Evolutionary conservation across 176 grass and related monocot genomes (phyloP).

Genomic region (Zoysia japonica): DNA sequence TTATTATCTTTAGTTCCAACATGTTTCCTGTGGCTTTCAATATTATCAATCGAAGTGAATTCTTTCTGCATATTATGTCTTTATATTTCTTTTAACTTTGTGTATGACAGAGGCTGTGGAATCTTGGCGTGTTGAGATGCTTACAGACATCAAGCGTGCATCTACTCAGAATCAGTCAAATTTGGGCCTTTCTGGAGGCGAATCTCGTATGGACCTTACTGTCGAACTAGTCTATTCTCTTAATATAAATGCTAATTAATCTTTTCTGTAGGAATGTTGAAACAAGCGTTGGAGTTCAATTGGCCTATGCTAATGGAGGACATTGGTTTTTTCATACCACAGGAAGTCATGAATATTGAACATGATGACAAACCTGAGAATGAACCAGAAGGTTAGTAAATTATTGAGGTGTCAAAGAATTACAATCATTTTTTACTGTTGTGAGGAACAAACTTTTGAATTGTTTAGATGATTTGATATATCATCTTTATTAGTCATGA

Average conservation of each 20-base stretch:
- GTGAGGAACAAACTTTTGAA: conserved; percentile 15
- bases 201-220: conserved; percentile 59
- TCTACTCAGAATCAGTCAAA: conserved; percentile 53
- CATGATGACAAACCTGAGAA: conserved; percentile 84
- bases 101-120: conserved; percentile 63
- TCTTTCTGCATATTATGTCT: not conserved
- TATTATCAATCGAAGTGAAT: not conserved
- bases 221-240: not conserved
- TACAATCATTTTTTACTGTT: conserved; percentile 1
- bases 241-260: not conserved
- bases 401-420: not conserved
- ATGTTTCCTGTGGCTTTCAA: conserved; percentile 1
- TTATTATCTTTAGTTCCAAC: not conserved
- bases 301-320: conserved; percentile 71
- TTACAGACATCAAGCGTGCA: conserved; percentile 56
- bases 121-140: conserved; percentile 71
- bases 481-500: not conserved
- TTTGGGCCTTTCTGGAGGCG: conserved; percentile 50
- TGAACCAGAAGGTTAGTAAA: conserved; percentile 77
- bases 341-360: conserved; percentile 56
- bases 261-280: conserved; percentile 61
- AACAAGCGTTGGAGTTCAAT: conserved; percentile 61
- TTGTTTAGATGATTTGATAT: not conserved
- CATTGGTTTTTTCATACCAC: conserved; percentile 80
- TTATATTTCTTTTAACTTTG: conserved; percentile 14